Evolutionary conservation across 2,329 filamentous ascomycete genomes (phyloP), one percentile per base, ranked within the genome.

Genomic region (Seiridium cupressi): DNA sequence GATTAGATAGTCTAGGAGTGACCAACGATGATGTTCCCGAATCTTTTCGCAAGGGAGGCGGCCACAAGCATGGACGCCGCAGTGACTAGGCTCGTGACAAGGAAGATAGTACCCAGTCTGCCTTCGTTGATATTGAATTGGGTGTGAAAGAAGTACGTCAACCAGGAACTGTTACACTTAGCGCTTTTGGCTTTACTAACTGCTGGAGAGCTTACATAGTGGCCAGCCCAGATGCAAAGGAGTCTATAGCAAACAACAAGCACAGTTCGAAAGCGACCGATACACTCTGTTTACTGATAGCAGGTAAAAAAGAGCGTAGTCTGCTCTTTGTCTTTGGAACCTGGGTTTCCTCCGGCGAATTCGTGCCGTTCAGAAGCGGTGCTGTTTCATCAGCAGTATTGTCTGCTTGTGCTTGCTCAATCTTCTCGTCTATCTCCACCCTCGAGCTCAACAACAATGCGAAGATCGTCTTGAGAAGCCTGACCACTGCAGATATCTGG

Each of bases 1-100:
- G 18, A 26, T 26, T 26, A 26, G 18, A 26, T 51, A 73, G 38
- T 42, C 59, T 34, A 68, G 68, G 81, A 77, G 13, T 83, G 81
- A 51, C 86, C 77, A 60, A 88, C 84, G 64, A 87, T 87, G 49
- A 91, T 82, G 42, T 92, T 84, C 5, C 84, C 84, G 44, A 86
- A 74, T 4, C 83, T 76, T 35, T 81, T 82, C 5, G 84, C 81
- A 1, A 87, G 74, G 4, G 83, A 81, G 4, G 82, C 79, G 0
- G 84, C 83, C 0, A 81, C 74, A 10, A 87, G 71, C 65, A 81
- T 83, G 0, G 83, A 85, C 1, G 73, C 61, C 0, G 82, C 81
- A 1, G 82, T 74, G 26, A 86, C 77, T 55, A 84, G 75, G 61
- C 77, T 81, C 0, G 83, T 81, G 32, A 76, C 76, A 65, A 85